A percentile compares a stretch with the other conserved stretches of the same genome.
These are phyloP conservation scores for Aureobasidium leucospermi DNA, from an alignment of 2,329 filamentous ascomycete genomes.

Conservation along the genomic window DNA sequence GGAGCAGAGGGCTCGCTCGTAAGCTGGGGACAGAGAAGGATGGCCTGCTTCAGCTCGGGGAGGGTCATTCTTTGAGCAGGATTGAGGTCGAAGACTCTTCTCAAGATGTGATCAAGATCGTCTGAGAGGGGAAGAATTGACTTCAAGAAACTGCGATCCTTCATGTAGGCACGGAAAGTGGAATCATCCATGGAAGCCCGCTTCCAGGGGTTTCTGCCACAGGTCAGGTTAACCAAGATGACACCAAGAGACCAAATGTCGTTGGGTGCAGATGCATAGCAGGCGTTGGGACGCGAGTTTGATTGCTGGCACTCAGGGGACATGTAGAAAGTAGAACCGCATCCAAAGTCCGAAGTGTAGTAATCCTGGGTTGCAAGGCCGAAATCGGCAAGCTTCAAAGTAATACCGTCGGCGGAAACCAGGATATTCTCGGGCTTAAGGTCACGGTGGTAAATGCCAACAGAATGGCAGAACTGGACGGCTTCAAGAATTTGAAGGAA, in stretches of 20 bases:
- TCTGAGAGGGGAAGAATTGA: conserved; percentile 86
- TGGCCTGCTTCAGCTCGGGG: conserved; percentile 67
- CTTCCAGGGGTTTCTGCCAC: conserved; percentile 98
- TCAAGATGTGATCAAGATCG: conserved; percentile 82
- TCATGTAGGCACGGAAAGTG: conserved; percentile 85
- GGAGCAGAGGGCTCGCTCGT: conserved; percentile 45
- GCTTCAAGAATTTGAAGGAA: conserved; percentile 96
- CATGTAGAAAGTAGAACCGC: conserved; percentile 99
- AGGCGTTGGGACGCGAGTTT: conserved; percentile 60
- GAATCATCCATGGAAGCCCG: conserved; percentile 88
- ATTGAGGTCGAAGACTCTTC: conserved; percentile 79
- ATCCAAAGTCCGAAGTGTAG: conserved; percentile 88
- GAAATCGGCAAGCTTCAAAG: conserved; percentile 95
- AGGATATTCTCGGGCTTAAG: conserved; percentile 98
- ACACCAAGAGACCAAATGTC: conserved; percentile 98
- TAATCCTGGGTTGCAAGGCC: conserved; percentile 82
- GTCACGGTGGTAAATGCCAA: conserved; percentile 94
- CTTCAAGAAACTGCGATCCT: conserved; percentile 79
- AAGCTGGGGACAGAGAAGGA: conserved; percentile 69
- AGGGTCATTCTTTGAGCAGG: conserved; percentile 77
- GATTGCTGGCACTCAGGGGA: conserved; percentile 96
- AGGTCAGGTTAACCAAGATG: conserved; percentile 94
- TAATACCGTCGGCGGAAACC: conserved; percentile 79
- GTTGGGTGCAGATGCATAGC: conserved; percentile 87
- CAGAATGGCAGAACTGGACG: conserved; percentile 86